These are phyloP conservation scores for Rhazya stricta DNA, from an alignment of 257 asterid genomes.

Conservation along the genomic window DNA sequence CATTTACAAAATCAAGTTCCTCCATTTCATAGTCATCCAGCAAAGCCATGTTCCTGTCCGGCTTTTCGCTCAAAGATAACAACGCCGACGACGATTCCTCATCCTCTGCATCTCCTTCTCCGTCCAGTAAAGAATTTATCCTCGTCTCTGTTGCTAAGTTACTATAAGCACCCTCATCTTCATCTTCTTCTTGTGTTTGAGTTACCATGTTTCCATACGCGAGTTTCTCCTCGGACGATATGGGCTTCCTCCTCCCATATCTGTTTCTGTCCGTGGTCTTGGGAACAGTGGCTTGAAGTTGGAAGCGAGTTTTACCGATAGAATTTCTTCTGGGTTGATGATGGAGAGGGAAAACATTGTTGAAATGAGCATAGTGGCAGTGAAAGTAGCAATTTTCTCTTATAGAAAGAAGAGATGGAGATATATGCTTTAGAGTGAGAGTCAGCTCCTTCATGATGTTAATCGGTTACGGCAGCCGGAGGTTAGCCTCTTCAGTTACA, in stretches of 20 bases:
- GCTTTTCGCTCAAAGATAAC: conserved; percentile 73
- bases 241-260: not conserved
- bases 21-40: conserved; percentile 93
- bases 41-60: conserved; percentile 63
- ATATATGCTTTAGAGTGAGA: conserved; percentile 7
- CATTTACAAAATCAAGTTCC: conserved; percentile 56
- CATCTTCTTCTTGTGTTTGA: conserved; percentile 3
- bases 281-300: not conserved
- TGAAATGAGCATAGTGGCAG: not conserved
- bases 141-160: conserved; percentile 14
- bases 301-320: not conserved
- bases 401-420: not conserved
- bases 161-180: conserved; percentile 12
- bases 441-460: conserved; percentile 6
- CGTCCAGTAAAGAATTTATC: conserved; percentile 20
- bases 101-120: conserved; percentile 25
- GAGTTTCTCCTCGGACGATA: not conserved
- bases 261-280: not conserved
- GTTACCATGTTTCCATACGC: not conserved
- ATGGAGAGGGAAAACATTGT: not conserved
- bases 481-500: not conserved
- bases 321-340: conserved; percentile 11
- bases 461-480: not conserved
- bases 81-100: conserved; percentile 40
- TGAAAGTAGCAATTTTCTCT: not conserved